These are phyloP conservation scores for Delphinella strobiligena DNA, from an alignment of 2,329 filamentous ascomycete species.

Conservation along the genomic window DNA sequence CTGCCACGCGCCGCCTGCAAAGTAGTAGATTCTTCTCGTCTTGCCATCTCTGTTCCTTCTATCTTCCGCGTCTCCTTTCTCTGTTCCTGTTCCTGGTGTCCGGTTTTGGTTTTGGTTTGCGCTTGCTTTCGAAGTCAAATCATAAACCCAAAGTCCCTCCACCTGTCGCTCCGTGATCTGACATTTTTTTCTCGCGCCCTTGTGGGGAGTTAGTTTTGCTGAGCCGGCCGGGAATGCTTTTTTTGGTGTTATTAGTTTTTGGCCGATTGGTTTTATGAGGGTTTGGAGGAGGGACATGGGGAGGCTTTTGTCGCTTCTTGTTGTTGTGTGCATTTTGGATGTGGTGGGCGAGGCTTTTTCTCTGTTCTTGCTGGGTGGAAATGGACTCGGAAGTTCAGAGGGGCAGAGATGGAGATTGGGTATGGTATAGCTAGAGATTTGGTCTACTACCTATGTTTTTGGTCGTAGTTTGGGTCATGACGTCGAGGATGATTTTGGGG, in stretches of 20 bases:
- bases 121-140: conserved; percentile 24
- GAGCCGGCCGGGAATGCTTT: conserved; percentile 26
- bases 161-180: conserved; percentile 28
- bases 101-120: conserved; percentile 4
- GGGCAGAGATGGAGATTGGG: too few species aligned
- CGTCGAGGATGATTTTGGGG: too few species aligned
- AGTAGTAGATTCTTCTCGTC: conserved; percentile 40
- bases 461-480: too few species aligned
- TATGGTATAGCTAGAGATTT: too few species aligned
- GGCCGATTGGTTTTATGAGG: conserved; percentile 25
- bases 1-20: conserved; percentile 46
- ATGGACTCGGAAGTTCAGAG: too few species aligned
- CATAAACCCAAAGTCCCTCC: conserved; percentile 35
- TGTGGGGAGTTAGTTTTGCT: conserved; percentile 24
- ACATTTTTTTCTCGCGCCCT: conserved; percentile 22
- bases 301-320: conserved; percentile 24
- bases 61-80: conserved; percentile 1
- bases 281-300: conserved; percentile 26
- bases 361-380: too few species aligned
- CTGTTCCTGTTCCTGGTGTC: conserved; percentile 1
- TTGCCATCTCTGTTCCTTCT: too few species aligned
- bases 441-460: too few species aligned
- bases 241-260: conserved; percentile 22
- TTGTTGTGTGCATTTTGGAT: conserved; percentile 15
- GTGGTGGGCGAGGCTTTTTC: too few species aligned